These are phyloP conservation scores for Ascochyta viciae-villosae DNA, from an alignment of 2,329 filamentous ascomycete genomes.

Conservation along the genomic window DNA sequence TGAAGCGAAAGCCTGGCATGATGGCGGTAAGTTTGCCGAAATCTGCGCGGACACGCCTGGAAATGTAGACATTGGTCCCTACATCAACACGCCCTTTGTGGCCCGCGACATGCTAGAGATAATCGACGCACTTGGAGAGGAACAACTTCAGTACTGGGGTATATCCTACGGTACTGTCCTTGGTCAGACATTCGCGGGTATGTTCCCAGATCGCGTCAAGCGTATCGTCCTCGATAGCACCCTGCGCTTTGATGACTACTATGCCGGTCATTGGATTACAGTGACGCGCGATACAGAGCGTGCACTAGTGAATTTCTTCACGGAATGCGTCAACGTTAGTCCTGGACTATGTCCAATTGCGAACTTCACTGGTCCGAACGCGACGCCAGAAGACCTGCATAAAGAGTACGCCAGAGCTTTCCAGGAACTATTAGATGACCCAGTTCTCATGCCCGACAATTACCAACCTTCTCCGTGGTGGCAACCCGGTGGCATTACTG, in stretches of 20 bases:
- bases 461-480: slow-evolving; percentile 12
- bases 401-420: slow-evolving; percentile 12
- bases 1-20: slow-evolving; percentile 16
- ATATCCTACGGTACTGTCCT: slow-evolving; percentile 56
- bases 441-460: slow-evolving; percentile 19
- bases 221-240: slow-evolving; percentile 49
- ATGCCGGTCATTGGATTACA: slow-evolving; percentile 19
- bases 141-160: slow-evolving; percentile 40
- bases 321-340: slow-evolving; percentile 20
- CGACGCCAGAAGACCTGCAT: slow-evolving; percentile 19
- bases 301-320: slow-evolving; percentile 18
- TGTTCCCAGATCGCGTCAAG: slow-evolving; percentile 43
- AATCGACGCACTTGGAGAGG: slow-evolving; percentile 27
- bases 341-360: slow-evolving; percentile 17
- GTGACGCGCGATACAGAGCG: slow-evolving; percentile 20
- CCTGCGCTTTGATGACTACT: slow-evolving; percentile 21
- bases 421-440: slow-evolving; percentile 20
- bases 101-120: slow-evolving; percentile 28
- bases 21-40: slow-evolving; percentile 14
- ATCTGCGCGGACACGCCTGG: slow-evolving; percentile 19
- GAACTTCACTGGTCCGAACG: slow-evolving; percentile 19
- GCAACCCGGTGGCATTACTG: slow-evolving; percentile 15
- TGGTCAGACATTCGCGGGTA: slow-evolving; percentile 55
- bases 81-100: slow-evolving; percentile 22
- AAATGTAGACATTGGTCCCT: slow-evolving; percentile 21